phyloP scores from a whole-genome alignment of 169 alveolate species.

The Cryptosporidium meleagridis region DNA sequence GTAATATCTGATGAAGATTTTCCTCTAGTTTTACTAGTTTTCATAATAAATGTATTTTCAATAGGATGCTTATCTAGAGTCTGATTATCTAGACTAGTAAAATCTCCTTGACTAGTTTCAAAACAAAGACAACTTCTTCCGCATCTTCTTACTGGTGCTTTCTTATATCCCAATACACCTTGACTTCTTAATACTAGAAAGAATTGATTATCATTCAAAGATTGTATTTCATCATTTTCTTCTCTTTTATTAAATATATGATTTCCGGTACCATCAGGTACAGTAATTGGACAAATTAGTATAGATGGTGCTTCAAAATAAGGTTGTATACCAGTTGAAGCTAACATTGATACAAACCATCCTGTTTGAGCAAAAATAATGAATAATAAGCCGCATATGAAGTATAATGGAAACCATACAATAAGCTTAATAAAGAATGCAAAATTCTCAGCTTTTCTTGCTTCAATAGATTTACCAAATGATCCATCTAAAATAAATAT shows the following conservation, averaged over 20 bases:
- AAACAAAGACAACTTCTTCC: slow-evolving; percentile 57
- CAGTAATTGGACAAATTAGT: slow-evolving; percentile 31
- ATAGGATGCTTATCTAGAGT: slow-evolving; percentile 29
- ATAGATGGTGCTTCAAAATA: slow-evolving; percentile 75
- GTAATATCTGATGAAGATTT: background rate
- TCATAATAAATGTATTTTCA: slow-evolving; percentile 20
- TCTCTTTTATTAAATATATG: background rate
- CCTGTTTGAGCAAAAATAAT: slow-evolving; percentile 71
- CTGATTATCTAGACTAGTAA: background rate
- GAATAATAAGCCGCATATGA: slow-evolving; percentile 21
- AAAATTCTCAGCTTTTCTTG: slow-evolving; percentile 59
- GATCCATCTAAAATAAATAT: slow-evolving; percentile 50
- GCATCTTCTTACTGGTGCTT: slow-evolving; percentile 43
- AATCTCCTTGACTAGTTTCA: slow-evolving; percentile 38
- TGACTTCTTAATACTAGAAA: slow-evolving; percentile 41
- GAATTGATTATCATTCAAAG: background rate
- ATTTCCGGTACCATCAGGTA: background rate
- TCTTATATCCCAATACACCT: slow-evolving; percentile 52
- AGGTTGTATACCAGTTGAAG: slow-evolving; percentile 70
- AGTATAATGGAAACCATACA: slow-evolving; percentile 55
- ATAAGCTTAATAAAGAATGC: slow-evolving; percentile 37
- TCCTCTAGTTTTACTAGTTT: slow-evolving; percentile 26
- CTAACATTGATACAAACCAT: slow-evolving; percentile 71
- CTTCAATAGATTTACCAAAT: slow-evolving; percentile 55
- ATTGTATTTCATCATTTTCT: background rate